phyloP scores from a whole-genome alignment of 73 alveolate species.

The Stentor roeselii region DNA sequence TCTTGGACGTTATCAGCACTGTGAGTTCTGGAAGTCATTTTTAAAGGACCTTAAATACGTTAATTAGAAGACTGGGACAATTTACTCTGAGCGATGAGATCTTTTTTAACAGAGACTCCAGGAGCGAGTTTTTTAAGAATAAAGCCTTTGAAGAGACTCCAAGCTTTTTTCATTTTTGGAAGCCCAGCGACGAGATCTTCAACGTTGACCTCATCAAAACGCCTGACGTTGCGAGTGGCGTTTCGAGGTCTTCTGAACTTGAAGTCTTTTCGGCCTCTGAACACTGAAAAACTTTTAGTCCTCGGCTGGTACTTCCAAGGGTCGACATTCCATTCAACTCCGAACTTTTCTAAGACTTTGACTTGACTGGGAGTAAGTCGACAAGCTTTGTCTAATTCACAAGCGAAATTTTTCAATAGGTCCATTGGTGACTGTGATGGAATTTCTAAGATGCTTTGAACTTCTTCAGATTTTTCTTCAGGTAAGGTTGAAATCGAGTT shows the following conservation, averaged over 20 bases:
- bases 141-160: background rate
- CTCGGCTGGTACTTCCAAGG: background rate
- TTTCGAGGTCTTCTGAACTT: background rate
- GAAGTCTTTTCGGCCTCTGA: background rate
- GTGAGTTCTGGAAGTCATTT: background rate
- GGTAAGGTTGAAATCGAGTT: background rate
- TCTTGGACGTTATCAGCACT: background rate
- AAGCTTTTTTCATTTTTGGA: background rate
- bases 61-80: no score
- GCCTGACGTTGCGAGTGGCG: background rate
- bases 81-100: no score
- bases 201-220: background rate
- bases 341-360: background rate
- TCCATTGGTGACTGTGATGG: background rate
- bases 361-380: background rate
- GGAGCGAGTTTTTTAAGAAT: no score
- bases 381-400: background rate
- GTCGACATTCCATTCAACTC: background rate
- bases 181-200: background rate
- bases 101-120: background rate
- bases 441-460: background rate
- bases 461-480: background rate
- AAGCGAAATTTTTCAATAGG: background rate
- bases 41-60: background rate
- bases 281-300: background rate